phyloP scores from a whole-genome alignment of 495 filamentous ascomycete genomes.

The Penicillium cosmopolitanum region DNA sequence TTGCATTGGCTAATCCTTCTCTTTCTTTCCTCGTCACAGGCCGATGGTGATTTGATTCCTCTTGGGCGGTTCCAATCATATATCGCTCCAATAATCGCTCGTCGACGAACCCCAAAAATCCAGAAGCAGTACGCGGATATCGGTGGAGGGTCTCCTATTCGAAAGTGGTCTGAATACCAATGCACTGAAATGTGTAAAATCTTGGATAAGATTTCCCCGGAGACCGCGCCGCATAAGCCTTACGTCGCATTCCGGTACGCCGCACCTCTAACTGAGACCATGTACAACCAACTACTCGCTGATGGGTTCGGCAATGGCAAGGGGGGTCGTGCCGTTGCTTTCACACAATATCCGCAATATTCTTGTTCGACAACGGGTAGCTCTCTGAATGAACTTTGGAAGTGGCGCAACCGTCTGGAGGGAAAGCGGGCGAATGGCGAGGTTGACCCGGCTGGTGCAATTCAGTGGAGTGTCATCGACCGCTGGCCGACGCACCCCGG shows the following conservation, averaged over 20 bases:
- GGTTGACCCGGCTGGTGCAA: conserved; percentile 61
- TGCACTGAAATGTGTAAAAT: conserved; percentile 93
- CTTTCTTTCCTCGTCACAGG: conserved; percentile 46
- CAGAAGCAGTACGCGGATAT: conserved; percentile 93
- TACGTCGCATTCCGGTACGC: conserved; percentile 99
- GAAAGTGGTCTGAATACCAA: conserved; percentile 97
- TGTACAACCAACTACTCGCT: conserved; percentile 76
- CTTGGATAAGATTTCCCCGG: conserved; percentile 83
- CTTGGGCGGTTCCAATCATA: conserved; percentile 90
- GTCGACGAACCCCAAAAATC: conserved; percentile 91
- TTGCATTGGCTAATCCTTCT: background rate
- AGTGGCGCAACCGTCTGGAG: conserved; percentile 88
- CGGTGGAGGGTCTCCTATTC: conserved; percentile 94
- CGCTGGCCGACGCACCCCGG: conserved; percentile 93
- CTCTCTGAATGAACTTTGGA: conserved; percentile 96
- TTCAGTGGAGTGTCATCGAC: conserved; percentile 97
- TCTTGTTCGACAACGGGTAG: conserved; percentile 98
- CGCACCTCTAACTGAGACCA: conserved; percentile 89
- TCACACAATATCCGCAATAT: conserved; percentile 99
- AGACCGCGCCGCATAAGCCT: conserved; percentile 95
- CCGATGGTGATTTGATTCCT: conserved; percentile 95
- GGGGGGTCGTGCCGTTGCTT: conserved; percentile 90
- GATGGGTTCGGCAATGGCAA: conserved; percentile 89
- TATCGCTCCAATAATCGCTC: conserved; percentile 83
- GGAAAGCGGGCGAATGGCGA: conserved; percentile 62